phyloP scores from a whole-genome alignment of 352 stramenopile species.

The Globisporangium paddicum region DNA sequence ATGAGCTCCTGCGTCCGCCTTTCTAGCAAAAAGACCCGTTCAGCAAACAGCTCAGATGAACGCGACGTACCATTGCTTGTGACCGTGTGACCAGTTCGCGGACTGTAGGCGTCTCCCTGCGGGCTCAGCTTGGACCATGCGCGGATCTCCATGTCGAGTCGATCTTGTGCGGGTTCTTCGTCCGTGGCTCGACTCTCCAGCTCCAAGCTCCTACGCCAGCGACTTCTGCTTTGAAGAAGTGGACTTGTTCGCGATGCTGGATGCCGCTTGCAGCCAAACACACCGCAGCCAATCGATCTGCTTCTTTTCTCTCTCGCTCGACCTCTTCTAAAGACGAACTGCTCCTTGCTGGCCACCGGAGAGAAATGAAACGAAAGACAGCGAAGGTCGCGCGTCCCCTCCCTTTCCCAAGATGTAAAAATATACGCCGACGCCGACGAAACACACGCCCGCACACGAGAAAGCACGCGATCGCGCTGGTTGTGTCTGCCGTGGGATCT shows the following conservation, averaged over 20 bases:
- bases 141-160: constrained; percentile 52
- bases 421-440: not conserved
- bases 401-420: constrained; percentile 7
- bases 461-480: not conserved
- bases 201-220: not conserved
- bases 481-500: not conserved
- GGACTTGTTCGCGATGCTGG: not conserved
- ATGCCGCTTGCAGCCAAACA: not conserved
- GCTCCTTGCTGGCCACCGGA: not conserved
- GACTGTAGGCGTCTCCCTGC: constrained; percentile 76
- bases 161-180: constrained; percentile 1
- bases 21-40: not conserved
- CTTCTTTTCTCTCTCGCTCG: too few species aligned
- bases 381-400: not conserved
- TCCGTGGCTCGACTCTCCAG: not conserved
- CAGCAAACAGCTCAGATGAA: not conserved
- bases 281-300: not conserved
- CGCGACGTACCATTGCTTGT: constrained; percentile 49
- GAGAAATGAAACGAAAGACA: constrained; percentile 3
- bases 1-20: not conserved
- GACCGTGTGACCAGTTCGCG: constrained; percentile 82
- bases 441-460: not conserved
- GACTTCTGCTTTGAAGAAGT: constrained; percentile 4
- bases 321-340: not conserved
- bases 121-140: constrained; percentile 71